Percentiles rank a stretch among this genome's conserved stretches.
These are phyloP conservation scores for Alternaria postmessia DNA, from an alignment of 2,329 filamentous ascomycete genomes.

Conservation along the genomic window DNA sequence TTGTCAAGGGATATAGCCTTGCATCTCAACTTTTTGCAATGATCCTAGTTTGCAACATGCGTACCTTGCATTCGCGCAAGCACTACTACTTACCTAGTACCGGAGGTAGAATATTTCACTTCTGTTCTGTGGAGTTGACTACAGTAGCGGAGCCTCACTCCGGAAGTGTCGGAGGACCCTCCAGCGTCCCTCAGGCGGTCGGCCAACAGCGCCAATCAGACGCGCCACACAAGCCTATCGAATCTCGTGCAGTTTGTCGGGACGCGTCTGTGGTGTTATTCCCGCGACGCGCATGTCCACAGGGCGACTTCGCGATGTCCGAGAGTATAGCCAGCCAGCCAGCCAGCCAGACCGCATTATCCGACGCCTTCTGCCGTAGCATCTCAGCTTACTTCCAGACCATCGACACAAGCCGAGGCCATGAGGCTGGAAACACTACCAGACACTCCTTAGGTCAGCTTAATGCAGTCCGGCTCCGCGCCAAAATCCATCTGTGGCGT, in stretches of 20 bases:
- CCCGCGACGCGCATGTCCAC: background rate
- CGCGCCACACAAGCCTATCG: background rate
- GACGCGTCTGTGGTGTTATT: background rate
- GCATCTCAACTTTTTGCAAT: background rate
- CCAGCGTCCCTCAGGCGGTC: background rate
- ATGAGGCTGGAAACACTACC: background rate
- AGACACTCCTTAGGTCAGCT: background rate
- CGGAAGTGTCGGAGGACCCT: background rate
- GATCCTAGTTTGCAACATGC: background rate
- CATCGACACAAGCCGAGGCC: background rate
- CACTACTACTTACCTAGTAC: background rate
- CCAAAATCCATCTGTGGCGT: background rate
- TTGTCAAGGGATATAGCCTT: no score
- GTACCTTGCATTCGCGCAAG: constrained; percentile 6
- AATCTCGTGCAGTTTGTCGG: background rate
- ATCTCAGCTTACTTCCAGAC: background rate
- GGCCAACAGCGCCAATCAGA: background rate
- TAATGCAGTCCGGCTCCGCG: background rate
- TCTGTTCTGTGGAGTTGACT: background rate
- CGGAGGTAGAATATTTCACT: background rate
- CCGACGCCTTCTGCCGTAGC: background rate
- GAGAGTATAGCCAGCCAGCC: no score
- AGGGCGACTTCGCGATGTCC: background rate
- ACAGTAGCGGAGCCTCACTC: background rate
- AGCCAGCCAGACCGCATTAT: background rate